Base-by-base conservation (phyloP, 331 rosid species). In the Rosa hybrid region DNA sequence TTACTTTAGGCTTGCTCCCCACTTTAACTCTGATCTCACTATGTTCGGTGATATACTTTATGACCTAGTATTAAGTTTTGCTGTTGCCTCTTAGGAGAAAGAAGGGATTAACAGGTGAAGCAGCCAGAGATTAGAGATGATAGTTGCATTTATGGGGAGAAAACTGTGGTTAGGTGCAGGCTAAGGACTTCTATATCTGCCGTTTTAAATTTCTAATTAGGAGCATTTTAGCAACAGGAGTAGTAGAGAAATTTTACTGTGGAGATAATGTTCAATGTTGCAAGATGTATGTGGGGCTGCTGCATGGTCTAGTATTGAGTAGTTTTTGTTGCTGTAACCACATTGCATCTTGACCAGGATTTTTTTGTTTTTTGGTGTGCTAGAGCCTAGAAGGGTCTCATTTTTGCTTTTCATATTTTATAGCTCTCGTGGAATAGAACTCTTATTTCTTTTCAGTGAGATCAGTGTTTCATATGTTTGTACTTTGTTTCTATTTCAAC, bases 401-500 rank as follows among this genome's bases (percentile, higher is more conserved):
- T 44, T 8, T 59, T 6, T 5, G 27, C n/a, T 41, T 53, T 68
- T 30, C 5, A 65, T 27, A 13, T 65, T 20, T 30, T 27, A 30
- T 27, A 64, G 70, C 46, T 44, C 53, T 57, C 23, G 67, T 27
- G 45, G 51, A 65, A 74, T 50, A 17, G 9, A 42, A 16, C 12
- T 73, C 34, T 49, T 21, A 8, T 34, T 73, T 60, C 17, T 77
- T 56, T 48, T 72, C n/a, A 50, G 68, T 5, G 4, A 11, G 60
- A 65, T 39, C 50, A 41, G n/a, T 27, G 27, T 63, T 75, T 14
- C 12, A 8, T 62, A 51, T 71, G 69, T 80, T 63, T 80, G 30
- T 20, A 23, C 44, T 68, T 59, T 63, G 39, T 78, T 72, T 7
- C 65, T 59, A 65, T 71, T 60, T 65, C 54, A 0, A 49, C 41